Base-by-base conservation (phyloP, 1,284 basidiomycete genomes). In the Taiwanofungus camphoratus region DNA sequence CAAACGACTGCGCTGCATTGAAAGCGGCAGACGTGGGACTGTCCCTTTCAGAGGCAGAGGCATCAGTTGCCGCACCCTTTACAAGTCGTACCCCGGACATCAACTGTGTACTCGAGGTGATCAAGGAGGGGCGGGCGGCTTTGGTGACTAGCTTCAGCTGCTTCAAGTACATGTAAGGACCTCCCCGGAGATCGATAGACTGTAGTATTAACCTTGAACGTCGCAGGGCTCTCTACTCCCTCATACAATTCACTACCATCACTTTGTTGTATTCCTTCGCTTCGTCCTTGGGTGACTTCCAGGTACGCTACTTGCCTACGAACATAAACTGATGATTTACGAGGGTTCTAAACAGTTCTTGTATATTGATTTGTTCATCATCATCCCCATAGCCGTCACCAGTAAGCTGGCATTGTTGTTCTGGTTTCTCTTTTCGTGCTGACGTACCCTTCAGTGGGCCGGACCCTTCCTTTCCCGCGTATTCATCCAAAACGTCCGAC, bases 1-100 rank as follows among this genome's bases (percentile, higher is more conserved):
- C 96, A 4, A 99, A 99, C 63, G 96, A 99, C 60, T 99, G 95
- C 60, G 93, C 95, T 22, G 96, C 96, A 16, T 75, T 99, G 52
- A 99, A 99, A 67, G 94, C 96, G 4, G 96, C 96, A 9, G 96
- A 99, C 58, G 93, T 99, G 23, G 96, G 96, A 1, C 81, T 99
- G 37, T 98, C 94, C 3, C 67, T 99, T 12, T 96, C 92, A 0
- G 96, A 99, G 63, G 96, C 96, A 0, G 96, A 99, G 65, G 96
- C 96, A 2, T 95, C 91, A 12, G 95, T 99, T n/a, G 96, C 96
- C 3, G 96, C 96, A 8, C 96, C 96, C 1, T 99, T 99, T 65
- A 99, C 96, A 3, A 89, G 88, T 50, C 86, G 84, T 34, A 90
- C 83, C 1, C 91, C 95, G 5, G 96, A 99, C 65, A 97, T 99